Evolutionary conservation across 225 moss, liverwort and hornwort species (phyloP).

Genomic region (Climacium dendroides): DNA sequence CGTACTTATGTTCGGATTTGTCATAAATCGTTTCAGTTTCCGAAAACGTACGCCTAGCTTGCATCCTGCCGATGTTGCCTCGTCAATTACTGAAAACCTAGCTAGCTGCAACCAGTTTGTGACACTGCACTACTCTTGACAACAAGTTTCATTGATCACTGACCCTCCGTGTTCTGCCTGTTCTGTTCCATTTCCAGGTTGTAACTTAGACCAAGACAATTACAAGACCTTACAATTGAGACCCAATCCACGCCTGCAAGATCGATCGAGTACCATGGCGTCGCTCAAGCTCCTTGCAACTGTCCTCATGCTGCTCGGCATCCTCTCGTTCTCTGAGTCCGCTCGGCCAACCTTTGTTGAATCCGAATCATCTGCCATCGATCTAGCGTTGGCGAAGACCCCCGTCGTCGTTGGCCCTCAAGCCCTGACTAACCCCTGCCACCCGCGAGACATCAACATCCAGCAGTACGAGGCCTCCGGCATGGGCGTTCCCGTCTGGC

Average conservation of each 20-base stretch:
- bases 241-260: no score
- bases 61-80: not conserved
- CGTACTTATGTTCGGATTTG: no score
- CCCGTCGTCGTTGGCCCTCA: not conserved
- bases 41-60: not conserved
- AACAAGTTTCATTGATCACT: not conserved
- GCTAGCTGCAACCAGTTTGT: not conserved
- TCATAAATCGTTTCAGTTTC: not conserved
- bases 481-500: not conserved
- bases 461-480: not conserved
- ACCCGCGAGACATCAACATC: not conserved
- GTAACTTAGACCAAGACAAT: not conserved
- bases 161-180: not conserved
- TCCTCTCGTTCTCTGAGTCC: not conserved
- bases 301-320: not conserved
- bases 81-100: not conserved
- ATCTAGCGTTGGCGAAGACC: not conserved
- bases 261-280: not conserved
- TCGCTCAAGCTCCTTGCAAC: not conserved
- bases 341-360: not conserved
- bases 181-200: not conserved
- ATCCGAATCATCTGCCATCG: not conserved
- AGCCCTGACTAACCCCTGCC: not conserved
- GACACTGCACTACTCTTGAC: not conserved
- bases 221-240: no score